Percentiles rank a stretch among this genome's conserved stretches.
These are phyloP conservation scores for Termitomyces sp. DNA, from an alignment of 768 basidiomycete species.

Conservation along the genomic window DNA sequence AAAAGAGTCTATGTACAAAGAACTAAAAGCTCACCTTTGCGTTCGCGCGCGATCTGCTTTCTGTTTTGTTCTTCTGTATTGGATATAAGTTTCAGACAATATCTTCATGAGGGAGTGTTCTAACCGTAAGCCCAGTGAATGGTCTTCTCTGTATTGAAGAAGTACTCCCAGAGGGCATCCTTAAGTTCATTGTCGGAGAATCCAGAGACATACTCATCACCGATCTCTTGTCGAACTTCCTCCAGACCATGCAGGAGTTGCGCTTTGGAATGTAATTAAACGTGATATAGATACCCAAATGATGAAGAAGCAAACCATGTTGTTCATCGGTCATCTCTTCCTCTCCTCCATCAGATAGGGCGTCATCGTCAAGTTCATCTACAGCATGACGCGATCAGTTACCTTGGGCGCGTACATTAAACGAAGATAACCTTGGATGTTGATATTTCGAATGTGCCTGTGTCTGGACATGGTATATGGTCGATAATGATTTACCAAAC, in stretches of 20 bases:
- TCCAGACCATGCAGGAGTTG: slow-evolving; percentile 70
- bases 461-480: slow-evolving; percentile 78
- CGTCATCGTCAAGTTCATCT: slow-evolving; percentile 87
- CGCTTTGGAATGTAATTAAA: slow-evolving; percentile 27
- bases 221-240: slow-evolving; percentile 62
- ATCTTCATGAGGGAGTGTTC: slow-evolving; percentile 17
- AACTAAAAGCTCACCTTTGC: slow-evolving; percentile 71
- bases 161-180: slow-evolving; percentile 80
- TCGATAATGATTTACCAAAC: slow-evolving; percentile 2
- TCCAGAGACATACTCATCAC: slow-evolving; percentile 56
- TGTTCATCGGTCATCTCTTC: slow-evolving; percentile 81
- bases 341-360: slow-evolving; percentile 70
- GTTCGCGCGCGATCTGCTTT: slow-evolving; percentile 57
- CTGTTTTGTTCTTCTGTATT: slow-evolving; percentile 63
- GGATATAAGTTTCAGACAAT: slow-evolving; percentile 10
- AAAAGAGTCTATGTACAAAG: slow-evolving; percentile 16
- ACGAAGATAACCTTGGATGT: slow-evolving; percentile 54
- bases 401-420: not conserved
- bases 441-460: slow-evolving; percentile 80
- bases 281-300: not conserved
- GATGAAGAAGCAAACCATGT: slow-evolving; percentile 43
- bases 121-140: slow-evolving; percentile 70
- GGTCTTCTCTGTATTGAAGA: slow-evolving; percentile 79
- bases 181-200: slow-evolving; percentile 71
- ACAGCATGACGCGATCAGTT: slow-evolving; percentile 5